Conservation (phyloP, 208 protist species). For the Crithidia fasciculata region DNA sequence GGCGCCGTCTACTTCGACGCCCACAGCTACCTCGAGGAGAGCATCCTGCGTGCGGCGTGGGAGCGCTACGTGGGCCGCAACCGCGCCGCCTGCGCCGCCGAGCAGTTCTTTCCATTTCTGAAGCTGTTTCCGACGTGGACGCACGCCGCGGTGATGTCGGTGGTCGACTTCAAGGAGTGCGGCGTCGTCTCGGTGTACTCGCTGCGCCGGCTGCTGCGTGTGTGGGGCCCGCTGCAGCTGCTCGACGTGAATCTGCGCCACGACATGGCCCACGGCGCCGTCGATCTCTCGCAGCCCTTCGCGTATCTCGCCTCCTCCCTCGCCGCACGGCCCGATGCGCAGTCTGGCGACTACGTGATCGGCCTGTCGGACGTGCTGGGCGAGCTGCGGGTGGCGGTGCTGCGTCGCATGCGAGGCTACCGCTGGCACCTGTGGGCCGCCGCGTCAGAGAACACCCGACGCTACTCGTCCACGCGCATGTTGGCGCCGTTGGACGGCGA, state of each 20-base stretch:
- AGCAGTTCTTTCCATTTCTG: slow-evolving; percentile 58
- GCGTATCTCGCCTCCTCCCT: slow-evolving; percentile 60
- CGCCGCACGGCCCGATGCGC: slow-evolving; percentile 48
- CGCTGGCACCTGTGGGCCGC: slow-evolving; percentile 22
- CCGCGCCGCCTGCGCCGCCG: slow-evolving; percentile 56
- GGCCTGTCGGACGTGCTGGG: slow-evolving; percentile 61
- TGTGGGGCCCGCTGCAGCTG: slow-evolving; percentile 87
- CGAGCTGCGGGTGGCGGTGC: slow-evolving; percentile 65
- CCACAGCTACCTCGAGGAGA: slow-evolving; percentile 51
- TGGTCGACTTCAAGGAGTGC: slow-evolving; percentile 72
- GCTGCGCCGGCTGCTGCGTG: slow-evolving; percentile 68
- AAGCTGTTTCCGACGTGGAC: slow-evolving; percentile 63
- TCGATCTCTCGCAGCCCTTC: slow-evolving; percentile 62
- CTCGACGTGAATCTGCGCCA: slow-evolving; percentile 74
- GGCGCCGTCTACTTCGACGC: slow-evolving; percentile 52
- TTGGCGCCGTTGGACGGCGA: background rate
- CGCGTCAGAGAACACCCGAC: slow-evolving; percentile 13
- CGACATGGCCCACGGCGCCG: slow-evolving; percentile 56
- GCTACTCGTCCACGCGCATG: slow-evolving; percentile 2
- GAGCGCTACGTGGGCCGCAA: slow-evolving; percentile 57
- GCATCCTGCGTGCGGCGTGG: slow-evolving; percentile 62
- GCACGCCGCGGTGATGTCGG: slow-evolving; percentile 51
- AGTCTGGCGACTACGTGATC: slow-evolving; percentile 76
- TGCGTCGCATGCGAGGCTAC: slow-evolving; percentile 27
- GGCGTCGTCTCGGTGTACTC: slow-evolving; percentile 83